phyloP scores from a whole-genome alignment of 129 eudicot genomes.

The Pittosporum tobira region DNA sequence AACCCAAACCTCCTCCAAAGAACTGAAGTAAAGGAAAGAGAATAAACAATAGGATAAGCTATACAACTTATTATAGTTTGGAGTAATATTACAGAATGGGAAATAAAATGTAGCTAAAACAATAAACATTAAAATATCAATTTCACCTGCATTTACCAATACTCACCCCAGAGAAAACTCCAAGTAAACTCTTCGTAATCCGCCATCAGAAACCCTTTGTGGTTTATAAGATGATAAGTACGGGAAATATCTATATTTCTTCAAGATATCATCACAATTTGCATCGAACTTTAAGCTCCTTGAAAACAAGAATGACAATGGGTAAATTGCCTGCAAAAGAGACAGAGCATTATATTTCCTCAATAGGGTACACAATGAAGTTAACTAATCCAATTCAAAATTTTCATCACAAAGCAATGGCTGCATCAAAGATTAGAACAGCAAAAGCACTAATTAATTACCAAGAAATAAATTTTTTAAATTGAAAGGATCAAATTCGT shows the following conservation, averaged over 20 bases:
- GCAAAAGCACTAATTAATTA: too few relatives aligned
- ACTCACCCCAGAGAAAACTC: constrained; percentile 79
- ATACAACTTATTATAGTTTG: not conserved
- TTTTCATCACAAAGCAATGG: not conserved
- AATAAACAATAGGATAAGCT: not conserved
- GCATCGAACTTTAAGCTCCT: constrained; percentile 76
- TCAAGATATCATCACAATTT: constrained; percentile 40
- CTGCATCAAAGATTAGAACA: not conserved
- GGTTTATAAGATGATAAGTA: constrained; percentile 39
- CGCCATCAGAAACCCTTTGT: constrained; percentile 25
- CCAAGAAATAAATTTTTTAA: too few relatives aligned
- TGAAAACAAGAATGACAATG: constrained; percentile 66
- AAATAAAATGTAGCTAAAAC: not conserved
- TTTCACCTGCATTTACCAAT: not conserved
- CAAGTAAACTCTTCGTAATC: constrained; percentile 63
- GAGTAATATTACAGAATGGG: not conserved
- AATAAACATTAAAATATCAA: constrained; percentile 1
- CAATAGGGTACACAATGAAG: not conserved
- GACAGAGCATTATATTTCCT: not conserved
- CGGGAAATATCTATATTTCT: constrained; percentile 51
- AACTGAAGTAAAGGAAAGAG: constrained; percentile 53
- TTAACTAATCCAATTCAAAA: not conserved
- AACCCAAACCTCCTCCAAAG: constrained; percentile 93
- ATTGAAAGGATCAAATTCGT: too few relatives aligned
- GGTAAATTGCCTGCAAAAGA: constrained; percentile 63